Percentiles rank a stretch among this genome's conserved stretches.
phyloP scores from a whole-genome alignment of 2,329 filamentous ascomycete species.

The Aspergillus flavus region DNA sequence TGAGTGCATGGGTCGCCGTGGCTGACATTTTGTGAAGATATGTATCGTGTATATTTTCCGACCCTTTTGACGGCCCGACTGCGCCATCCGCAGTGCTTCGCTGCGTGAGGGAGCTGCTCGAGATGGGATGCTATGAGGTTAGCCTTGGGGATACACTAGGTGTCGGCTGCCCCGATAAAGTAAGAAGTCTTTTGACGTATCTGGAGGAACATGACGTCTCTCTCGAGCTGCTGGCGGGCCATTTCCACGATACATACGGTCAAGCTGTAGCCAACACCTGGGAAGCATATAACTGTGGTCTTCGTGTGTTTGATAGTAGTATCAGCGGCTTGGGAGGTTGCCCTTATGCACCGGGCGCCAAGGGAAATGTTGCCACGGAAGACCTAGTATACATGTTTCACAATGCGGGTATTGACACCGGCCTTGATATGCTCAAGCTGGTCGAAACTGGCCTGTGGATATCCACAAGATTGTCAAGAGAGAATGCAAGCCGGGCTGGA shows the following conservation, averaged over 20 bases:
- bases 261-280: constrained; percentile 82
- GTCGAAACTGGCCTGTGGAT: constrained; percentile 75
- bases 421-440: constrained; percentile 65
- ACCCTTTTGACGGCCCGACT: constrained; percentile 57
- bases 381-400: constrained; percentile 73
- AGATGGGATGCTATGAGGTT: constrained; percentile 89
- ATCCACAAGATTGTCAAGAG: constrained; percentile 41
- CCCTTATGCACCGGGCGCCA: constrained; percentile 82
- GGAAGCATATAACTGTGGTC: constrained; percentile 74
- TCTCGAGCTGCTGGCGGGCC: constrained; percentile 72
- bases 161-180: constrained; percentile 67
- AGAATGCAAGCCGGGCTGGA: constrained; percentile 68
- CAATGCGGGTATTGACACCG: constrained; percentile 69
- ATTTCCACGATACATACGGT: constrained; percentile 89
- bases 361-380: constrained; percentile 83
- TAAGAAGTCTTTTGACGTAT: constrained; percentile 34
- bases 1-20: neutral
- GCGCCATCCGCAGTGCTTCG: constrained; percentile 53
- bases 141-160: constrained; percentile 88
- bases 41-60: constrained; percentile 47
- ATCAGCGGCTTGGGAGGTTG: constrained; percentile 82
- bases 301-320: constrained; percentile 77
- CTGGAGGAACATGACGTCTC: constrained; percentile 57
- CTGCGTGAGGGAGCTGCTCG: constrained; percentile 64
- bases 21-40: constrained; percentile 19